These are phyloP conservation scores for Rubia yunnanensis DNA, from an alignment of 257 asterid species.

Conservation along the genomic window DNA sequence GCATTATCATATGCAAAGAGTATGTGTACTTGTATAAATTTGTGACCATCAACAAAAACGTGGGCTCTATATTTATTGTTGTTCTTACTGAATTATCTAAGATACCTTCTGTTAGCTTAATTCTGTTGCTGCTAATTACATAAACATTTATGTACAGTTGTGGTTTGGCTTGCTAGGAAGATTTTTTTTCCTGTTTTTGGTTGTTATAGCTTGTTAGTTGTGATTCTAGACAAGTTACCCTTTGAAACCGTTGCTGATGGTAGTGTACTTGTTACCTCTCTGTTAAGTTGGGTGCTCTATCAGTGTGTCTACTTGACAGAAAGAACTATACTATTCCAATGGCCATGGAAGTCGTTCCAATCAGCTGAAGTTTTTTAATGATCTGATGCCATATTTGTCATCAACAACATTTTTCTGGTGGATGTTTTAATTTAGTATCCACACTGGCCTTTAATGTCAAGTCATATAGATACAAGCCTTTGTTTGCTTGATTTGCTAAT, in stretches of 20 bases:
- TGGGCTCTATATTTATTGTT: not conserved
- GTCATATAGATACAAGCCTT: not conserved
- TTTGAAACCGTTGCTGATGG: not conserved
- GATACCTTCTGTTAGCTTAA: not conserved
- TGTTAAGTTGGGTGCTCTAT: not conserved
- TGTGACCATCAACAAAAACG: not conserved
- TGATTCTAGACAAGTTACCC: not conserved
- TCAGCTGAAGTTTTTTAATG: not conserved
- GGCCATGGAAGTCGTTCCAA: not conserved
- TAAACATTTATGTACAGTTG: not conserved
- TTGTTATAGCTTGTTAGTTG: not conserved
- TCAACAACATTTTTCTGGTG: not conserved
- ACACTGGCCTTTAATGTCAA: not conserved
- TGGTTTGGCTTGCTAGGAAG: not conserved
- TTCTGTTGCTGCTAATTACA: not conserved
- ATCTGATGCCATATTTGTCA: not conserved
- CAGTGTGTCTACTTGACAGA: not conserved
- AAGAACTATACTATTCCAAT: not conserved
- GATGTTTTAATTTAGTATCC: not conserved
- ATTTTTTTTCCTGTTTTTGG: not conserved
- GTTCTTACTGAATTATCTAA: not conserved
- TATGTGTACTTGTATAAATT: not conserved
- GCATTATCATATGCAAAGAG: too few species aligned
- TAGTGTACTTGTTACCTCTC: not conserved
- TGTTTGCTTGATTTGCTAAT: conserved; percentile 1